Base-by-base conservation (phyloP, 495 filamentous ascomycete species). In the Aspergillus panamensis region DNA sequence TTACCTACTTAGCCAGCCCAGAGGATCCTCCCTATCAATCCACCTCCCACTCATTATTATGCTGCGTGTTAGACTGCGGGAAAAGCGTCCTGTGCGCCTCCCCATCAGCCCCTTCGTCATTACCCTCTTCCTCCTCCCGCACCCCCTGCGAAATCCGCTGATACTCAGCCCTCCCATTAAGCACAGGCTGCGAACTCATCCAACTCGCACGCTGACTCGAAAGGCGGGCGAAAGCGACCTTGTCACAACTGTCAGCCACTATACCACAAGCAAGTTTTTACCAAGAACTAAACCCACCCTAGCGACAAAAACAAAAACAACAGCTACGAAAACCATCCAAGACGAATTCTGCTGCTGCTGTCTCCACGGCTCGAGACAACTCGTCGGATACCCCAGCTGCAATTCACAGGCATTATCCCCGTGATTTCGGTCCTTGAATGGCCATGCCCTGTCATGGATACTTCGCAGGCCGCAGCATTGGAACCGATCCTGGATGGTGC, bases 391-490 rank as follows among this genome's bases (percentile, higher is more conserved):
- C 12, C 68, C 67, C 4, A 67, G 33, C 51, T 68, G 66, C 40
- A 51, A 3, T 20, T 68, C 65, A 58, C 71, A 74, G 5, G 68
- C 62, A 33, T 69, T 58, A 55, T 72, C 66, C 8, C 62, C 66
- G 37, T 74, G 63, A 17, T 32, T 64, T 1, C 42, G 32, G 32
- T 74, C 68, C 45, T 72, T 74, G 58, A 87, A 87, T 9, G 86
- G 87, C 73, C 75, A 87, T 0, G 78, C 77, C 53, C 75, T 75
- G 61, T 91, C 85, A 51, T 65, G 71, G 5, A 78, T 62, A 19
- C 73, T 79, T 29, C 73, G 71, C 12, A 87, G 71, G 3, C 87
- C 87, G 57, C 87, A 91, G 68, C 87, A 91, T 8, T 77, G 62
- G 39, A 89, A 77, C 0, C 71, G 60, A 66, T 89, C 83, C 55